Evolutionary conservation across 2,329 filamentous ascomycete genomes (phyloP).

Genomic region (Juglanconis oblonga): DNA sequence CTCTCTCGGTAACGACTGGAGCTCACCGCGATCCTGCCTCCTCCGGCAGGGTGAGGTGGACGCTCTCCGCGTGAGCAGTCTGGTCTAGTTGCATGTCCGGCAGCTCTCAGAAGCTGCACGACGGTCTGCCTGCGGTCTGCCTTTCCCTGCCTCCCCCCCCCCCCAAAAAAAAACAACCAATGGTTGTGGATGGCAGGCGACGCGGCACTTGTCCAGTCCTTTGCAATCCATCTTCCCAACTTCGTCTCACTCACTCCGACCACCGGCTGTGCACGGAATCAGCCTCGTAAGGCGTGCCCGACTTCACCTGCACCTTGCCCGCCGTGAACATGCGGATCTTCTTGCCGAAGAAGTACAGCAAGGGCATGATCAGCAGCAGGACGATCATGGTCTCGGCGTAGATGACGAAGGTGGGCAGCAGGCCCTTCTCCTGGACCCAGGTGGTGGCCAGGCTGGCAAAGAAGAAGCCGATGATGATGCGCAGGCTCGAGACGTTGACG

Average conservation of each 20-base stretch:
- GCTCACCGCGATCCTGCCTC: too few species aligned
- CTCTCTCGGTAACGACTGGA: too few species aligned
- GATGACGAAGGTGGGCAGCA: slow-evolving; percentile 27
- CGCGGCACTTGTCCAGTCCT: neutral
- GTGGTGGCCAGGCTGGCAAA: slow-evolving; percentile 26
- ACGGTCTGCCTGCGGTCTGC: too few species aligned
- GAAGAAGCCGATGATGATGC: slow-evolving; percentile 29
- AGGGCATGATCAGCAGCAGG: slow-evolving; percentile 27
- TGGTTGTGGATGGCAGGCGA: neutral
- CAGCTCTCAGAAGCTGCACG: too few species aligned
- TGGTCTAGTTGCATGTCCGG: too few species aligned
- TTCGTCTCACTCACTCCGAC: neutral
- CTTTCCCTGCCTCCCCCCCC: too few species aligned
- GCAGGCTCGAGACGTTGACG: slow-evolving; percentile 31
- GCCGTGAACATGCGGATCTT: slow-evolving; percentile 28
- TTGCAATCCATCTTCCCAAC: too few species aligned
- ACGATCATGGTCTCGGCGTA: slow-evolving; percentile 32
- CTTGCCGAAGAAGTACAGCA: slow-evolving; percentile 27
- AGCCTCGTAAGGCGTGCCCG: neutral
- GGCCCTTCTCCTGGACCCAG: slow-evolving; percentile 27
- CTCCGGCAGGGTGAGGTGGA: too few species aligned
- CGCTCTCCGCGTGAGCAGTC: too few species aligned
- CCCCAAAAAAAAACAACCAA: too few species aligned
- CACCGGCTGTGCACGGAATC: neutral
- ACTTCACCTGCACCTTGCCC: slow-evolving; percentile 22